Evolutionary conservation across 2,329 filamentous ascomycete species (phyloP).

Genomic region (Pseudonectria foliicola): DNA sequence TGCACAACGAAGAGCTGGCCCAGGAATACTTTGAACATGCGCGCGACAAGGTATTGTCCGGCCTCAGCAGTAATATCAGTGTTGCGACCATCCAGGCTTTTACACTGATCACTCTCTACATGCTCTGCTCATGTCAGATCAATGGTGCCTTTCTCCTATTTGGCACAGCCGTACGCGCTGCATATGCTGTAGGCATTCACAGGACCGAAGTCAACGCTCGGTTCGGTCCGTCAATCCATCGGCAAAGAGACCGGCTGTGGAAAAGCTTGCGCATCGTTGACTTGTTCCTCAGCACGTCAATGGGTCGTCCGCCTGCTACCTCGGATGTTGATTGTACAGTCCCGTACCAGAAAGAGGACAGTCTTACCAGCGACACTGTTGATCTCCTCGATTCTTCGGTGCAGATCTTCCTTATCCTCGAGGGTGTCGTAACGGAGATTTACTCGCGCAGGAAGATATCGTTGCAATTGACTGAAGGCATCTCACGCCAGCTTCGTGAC

Average conservation of each 20-base stretch:
- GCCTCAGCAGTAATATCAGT: slow-evolving; percentile 39
- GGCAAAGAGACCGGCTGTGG: slow-evolving; percentile 44
- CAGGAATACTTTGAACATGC: slow-evolving; percentile 44
- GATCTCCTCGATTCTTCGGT: slow-evolving; percentile 45
- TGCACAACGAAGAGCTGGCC: slow-evolving; percentile 33
- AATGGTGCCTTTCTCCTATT: slow-evolving; percentile 49
- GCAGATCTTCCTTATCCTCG: slow-evolving; percentile 45
- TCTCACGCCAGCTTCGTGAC: slow-evolving; percentile 44
- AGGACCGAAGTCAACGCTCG: slow-evolving; percentile 47
- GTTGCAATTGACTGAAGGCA: slow-evolving; percentile 44
- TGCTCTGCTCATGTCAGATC: slow-evolving; percentile 48
- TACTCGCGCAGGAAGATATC: slow-evolving; percentile 49
- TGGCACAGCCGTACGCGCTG: slow-evolving; percentile 44
- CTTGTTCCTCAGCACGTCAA: slow-evolving; percentile 45
- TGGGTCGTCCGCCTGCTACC: slow-evolving; percentile 47
- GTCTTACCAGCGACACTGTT: slow-evolving; percentile 31
- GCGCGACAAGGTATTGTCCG: slow-evolving; percentile 36
- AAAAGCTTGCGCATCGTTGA: slow-evolving; percentile 47
- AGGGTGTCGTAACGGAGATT: slow-evolving; percentile 43
- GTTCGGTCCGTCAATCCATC: slow-evolving; percentile 37
- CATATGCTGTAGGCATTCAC: slow-evolving; percentile 47
- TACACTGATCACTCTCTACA: slow-evolving; percentile 44
- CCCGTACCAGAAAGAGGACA: slow-evolving; percentile 32
- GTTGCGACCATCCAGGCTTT: slow-evolving; percentile 45
- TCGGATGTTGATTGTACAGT: slow-evolving; percentile 50